Conservation (phyloP, 768 basidiomycete species). For the Dendrothele bispora region DNA sequence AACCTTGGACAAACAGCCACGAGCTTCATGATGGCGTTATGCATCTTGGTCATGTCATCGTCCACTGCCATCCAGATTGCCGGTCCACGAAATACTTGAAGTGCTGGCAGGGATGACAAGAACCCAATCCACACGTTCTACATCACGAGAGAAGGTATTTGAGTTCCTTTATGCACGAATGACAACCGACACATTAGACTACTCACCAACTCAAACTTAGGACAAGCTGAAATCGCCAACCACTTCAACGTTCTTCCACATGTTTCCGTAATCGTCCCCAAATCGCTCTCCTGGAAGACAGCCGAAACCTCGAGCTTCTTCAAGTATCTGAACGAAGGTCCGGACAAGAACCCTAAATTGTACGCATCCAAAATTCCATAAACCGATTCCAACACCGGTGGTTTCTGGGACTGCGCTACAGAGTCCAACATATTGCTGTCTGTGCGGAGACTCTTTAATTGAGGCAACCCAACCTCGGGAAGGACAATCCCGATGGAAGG, state of each 20-base stretch:
- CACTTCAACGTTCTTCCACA: conserved; percentile 5
- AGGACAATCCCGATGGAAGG: conserved; percentile 36
- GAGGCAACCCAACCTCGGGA: conserved; percentile 37
- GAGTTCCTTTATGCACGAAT: neutral
- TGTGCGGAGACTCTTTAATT: conserved; percentile 37
- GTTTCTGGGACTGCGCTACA: neutral
- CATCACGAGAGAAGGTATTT: neutral
- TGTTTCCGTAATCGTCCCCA: no score
- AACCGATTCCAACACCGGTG: neutral
- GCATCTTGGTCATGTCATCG: conserved; percentile 37
- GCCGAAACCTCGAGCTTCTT: no score
- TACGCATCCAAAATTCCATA: no score
- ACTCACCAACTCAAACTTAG: conserved; percentile 1
- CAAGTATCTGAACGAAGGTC: no score
- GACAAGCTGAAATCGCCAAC: neutral
- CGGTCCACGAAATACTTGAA: conserved; percentile 43
- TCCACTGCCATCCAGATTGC: conserved; percentile 43
- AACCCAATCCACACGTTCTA: conserved; percentile 41
- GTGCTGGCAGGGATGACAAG: conserved; percentile 38
- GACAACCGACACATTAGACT: conserved; percentile 19
- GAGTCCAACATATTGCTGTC: conserved; percentile 27
- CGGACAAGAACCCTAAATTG: conserved; percentile 1
- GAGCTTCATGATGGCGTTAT: conserved; percentile 38
- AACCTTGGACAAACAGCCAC: conserved; percentile 40
- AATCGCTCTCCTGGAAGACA: no score